These are phyloP conservation scores for Pseudomonodictys pantanalensis DNA, from an alignment of 495 filamentous ascomycete genomes.

Conservation along the genomic window DNA sequence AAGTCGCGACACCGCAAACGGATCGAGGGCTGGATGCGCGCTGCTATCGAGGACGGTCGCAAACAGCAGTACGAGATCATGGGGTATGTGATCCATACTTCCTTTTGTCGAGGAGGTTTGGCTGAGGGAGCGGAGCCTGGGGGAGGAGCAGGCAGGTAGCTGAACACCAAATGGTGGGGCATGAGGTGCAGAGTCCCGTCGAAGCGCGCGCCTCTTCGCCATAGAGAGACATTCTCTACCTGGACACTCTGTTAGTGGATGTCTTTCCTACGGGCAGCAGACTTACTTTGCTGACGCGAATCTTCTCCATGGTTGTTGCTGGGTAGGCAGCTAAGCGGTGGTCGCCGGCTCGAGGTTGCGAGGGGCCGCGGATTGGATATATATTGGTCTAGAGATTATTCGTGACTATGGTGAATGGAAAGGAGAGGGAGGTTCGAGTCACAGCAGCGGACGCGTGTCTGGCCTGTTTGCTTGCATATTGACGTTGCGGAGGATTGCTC, in stretches of 20 bases:
- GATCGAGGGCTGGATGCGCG: slow-evolving; percentile 75
- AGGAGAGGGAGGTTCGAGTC: no score
- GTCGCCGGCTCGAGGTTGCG: no score
- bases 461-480: slow-evolving; percentile 1
- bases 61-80: slow-evolving; percentile 57
- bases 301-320: slow-evolving; percentile 28
- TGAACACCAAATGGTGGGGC: slow-evolving; percentile 47
- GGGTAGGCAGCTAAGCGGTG: no score
- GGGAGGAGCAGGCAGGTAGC: slow-evolving; percentile 33
- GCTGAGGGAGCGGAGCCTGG: slow-evolving; percentile 48
- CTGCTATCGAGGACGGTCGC: slow-evolving; percentile 62
- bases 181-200: slow-evolving; percentile 40
- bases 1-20: slow-evolving; percentile 90
- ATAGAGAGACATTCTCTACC: slow-evolving; percentile 37
- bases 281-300: slow-evolving; percentile 30
- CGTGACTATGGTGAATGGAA: neutral
- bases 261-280: neutral
- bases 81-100: slow-evolving; percentile 91
- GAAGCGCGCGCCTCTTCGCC: slow-evolving; percentile 24
- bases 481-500: slow-evolving; percentile 8
- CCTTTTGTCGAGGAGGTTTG: slow-evolving; percentile 41
- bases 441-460: neutral
- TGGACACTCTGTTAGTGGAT: neutral
- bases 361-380: neutral
- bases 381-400: neutral